These are phyloP conservation scores for Metschnikowia hibisci DNA, from an alignment of 805 yeast species.

Conservation along the genomic window DNA sequence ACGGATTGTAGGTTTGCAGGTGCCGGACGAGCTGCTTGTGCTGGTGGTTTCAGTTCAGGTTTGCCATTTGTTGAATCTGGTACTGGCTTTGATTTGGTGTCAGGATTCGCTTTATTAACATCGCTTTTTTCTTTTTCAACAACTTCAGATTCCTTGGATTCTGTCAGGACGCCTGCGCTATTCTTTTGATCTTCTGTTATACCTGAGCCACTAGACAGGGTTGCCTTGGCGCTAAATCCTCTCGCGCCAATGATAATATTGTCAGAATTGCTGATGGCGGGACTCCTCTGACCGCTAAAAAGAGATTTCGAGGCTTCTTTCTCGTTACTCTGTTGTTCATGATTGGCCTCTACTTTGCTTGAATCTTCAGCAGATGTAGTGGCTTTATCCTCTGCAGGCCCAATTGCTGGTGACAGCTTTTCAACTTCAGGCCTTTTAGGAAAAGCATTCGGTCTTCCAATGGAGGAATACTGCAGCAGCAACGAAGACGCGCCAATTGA, in stretches of 20 bases:
- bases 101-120: background rate
- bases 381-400: background rate
- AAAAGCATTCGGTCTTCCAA: background rate
- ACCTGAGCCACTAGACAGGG: background rate
- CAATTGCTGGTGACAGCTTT: background rate
- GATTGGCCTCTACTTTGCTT: background rate
- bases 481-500: background rate
- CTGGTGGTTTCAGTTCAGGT: background rate
- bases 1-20: slow-evolving; percentile 47
- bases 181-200: background rate
- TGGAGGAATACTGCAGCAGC: slow-evolving; percentile 1
- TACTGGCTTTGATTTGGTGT: background rate
- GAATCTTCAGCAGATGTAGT: background rate
- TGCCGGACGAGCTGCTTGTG: slow-evolving; percentile 10
- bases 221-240: slow-evolving; percentile 3
- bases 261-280: slow-evolving; percentile 5
- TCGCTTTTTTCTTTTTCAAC: too few relatives aligned
- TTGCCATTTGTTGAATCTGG: background rate
- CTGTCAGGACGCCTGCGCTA: background rate
- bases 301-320: background rate
- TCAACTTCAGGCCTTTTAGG: background rate
- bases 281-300: slow-evolving; percentile 1
- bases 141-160: background rate
- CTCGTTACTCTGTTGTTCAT: background rate
- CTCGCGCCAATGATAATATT: slow-evolving; percentile 3